Percentiles rank a stretch among this genome's conserved stretches.
Evolutionary conservation across 495 filamentous ascomycete species (phyloP).

Genomic region (Lasiosphaeriaceae sp.): DNA sequence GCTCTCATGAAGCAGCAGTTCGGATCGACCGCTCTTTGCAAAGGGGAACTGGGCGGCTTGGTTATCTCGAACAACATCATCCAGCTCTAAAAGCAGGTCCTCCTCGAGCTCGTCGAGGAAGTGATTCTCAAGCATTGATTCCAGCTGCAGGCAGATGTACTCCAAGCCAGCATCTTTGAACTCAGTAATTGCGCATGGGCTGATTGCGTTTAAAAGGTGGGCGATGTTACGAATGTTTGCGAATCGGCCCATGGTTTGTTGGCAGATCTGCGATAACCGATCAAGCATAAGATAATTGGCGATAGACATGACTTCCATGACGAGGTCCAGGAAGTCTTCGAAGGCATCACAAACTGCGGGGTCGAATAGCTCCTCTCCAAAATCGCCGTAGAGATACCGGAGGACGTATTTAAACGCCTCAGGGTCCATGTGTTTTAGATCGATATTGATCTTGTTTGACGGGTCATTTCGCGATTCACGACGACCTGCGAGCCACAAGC

Average conservation of each 20-base stretch:
- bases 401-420: conserved; percentile 74
- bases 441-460: conserved; percentile 61
- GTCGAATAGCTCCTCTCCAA: conserved; percentile 76
- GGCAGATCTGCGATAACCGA: conserved; percentile 81
- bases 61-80: conserved; percentile 73
- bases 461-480: conserved; percentile 34
- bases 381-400: conserved; percentile 78
- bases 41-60: conserved; percentile 72
- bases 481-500: conserved; percentile 74
- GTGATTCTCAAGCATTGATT: conserved; percentile 84
- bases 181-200: conserved; percentile 72
- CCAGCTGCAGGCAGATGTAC: conserved; percentile 87
- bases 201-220: conserved; percentile 74
- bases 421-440: conserved; percentile 74
- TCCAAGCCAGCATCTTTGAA: conserved; percentile 88
- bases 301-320: conserved; percentile 88
- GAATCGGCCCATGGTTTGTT: conserved; percentile 80
- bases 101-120: conserved; percentile 82
- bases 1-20: conserved; percentile 63
- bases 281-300: conserved; percentile 96
- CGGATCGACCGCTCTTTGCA: conserved; percentile 67
- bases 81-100: conserved; percentile 73
- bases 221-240: conserved; percentile 85
- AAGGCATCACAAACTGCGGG: conserved; percentile 64
- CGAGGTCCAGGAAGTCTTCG: conserved; percentile 78